phyloP scores from a whole-genome alignment of 352 stramenopile genomes.

The Phytophthora europaea region DNA sequence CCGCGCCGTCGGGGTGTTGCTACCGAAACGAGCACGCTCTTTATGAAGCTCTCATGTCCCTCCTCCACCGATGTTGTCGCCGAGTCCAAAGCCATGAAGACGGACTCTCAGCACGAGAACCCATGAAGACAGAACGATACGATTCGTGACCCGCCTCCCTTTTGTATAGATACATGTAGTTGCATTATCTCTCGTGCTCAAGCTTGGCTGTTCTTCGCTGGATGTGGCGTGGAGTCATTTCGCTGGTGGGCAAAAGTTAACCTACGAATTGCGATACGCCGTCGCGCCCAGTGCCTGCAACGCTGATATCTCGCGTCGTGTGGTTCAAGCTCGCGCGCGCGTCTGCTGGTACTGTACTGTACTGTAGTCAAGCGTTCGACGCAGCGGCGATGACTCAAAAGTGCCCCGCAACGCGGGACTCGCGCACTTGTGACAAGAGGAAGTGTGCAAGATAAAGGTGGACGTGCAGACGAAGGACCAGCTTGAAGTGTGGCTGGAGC shows the following conservation, averaged over 20 bases:
- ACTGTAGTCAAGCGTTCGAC: not conserved
- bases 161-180: not conserved
- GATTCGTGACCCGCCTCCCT: not conserved
- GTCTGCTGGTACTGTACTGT: not conserved
- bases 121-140: not conserved
- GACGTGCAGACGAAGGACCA: constrained; percentile 30
- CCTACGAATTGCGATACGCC: constrained; percentile 33
- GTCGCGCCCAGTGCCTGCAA: constrained; percentile 6
- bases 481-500: constrained; percentile 15
- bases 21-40: constrained; percentile 4
- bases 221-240: constrained; percentile 15
- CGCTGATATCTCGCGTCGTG: constrained; percentile 33
- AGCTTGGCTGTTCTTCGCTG: not conserved
- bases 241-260: constrained; percentile 30
- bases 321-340: constrained; percentile 7
- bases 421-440: constrained; percentile 20
- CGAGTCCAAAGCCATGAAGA: not conserved
- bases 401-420: constrained; percentile 14
- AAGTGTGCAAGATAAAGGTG: constrained; percentile 4
- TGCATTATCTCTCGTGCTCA: not conserved
- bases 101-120: not conserved
- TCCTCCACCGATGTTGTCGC: constrained; percentile 5
- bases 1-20: not conserved
- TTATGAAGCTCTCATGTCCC: constrained; percentile 10
- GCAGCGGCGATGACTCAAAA: constrained; percentile 19